Base-by-base conservation (phyloP, 2,329 filamentous ascomycete species). In the Fusarium pseudonygamai region DNA sequence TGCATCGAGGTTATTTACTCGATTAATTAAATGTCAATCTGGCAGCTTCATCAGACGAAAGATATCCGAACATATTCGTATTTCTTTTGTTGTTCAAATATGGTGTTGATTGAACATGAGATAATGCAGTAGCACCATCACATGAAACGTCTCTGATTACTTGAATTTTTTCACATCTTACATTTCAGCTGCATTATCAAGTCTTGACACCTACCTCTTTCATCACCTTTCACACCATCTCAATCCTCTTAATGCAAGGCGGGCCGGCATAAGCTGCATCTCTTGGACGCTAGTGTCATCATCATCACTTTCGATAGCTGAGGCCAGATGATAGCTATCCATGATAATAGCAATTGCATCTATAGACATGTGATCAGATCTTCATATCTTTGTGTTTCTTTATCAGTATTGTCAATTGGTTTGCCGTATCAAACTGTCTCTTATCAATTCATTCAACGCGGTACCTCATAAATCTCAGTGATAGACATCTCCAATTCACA, bases 171-270 rank as follows among this genome's bases (percentile, higher is more conserved):
- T 50, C 28, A 28, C 24, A n/a, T 59, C 56, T 37, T 59, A 59
- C 28, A 50, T 42, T 67, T 63, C 67, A 73, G 63, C 67, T 71
- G 39, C 34, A 37, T 36, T 37, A 30, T 53, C 50, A 46, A 22
- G 30, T 37, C 40, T 60, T 67, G 46, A 63, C 55, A 71, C 71
- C 71, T 74, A 70, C 66, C 71, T 37, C 34, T 73, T 71, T 42
- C 30, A 63, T 71, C 67, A n/a, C 24, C 58, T 39, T 59, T 28
- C 47, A 67, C 63, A 71, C 66, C 70, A 59, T 73, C 61, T 53
- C 26, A 22, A n/a, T 58, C n/a, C 40, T 46, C 20, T 52, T 56
- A 22, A 68, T 73, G 71, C 71, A 73, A 39, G 59, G 56, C 71
- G 71, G 71, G 55, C 71, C 71, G 67, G 47, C 56, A 59, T 72